Conservation (phyloP, 1,139 yeast species). For the Candida sanyaensis region DNA sequence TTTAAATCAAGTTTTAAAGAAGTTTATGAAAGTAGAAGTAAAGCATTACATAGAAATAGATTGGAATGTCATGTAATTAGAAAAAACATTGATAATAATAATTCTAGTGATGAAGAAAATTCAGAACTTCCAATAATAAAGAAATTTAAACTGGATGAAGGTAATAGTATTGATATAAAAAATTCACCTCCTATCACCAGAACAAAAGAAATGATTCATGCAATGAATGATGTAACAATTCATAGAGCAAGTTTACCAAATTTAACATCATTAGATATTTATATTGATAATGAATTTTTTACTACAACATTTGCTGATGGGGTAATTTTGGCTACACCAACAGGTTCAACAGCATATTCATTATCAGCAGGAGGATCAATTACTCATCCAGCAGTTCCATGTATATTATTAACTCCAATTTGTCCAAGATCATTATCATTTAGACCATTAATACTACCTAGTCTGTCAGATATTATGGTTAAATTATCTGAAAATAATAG, state of each 20-base stretch:
- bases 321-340: constrained; percentile 80
- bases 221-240: constrained; percentile 87
- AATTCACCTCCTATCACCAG: constrained; percentile 11
- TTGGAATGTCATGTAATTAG: constrained; percentile 73
- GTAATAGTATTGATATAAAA: background rate
- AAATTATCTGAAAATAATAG: constrained; percentile 56
- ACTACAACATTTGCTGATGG: constrained; percentile 96
- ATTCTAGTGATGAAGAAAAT: background rate
- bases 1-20: constrained; percentile 60
- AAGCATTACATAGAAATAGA: constrained; percentile 74
- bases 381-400: constrained; percentile 84
- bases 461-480: constrained; percentile 67
- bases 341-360: constrained; percentile 95
- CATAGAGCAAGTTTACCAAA: constrained; percentile 92
- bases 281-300: constrained; percentile 75
- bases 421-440: constrained; percentile 88
- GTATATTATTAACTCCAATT: constrained; percentile 82
- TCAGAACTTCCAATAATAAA: background rate
- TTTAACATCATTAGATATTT: constrained; percentile 77
- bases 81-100: constrained; percentile 14
- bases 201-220: constrained; percentile 50
- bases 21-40: constrained; percentile 68
- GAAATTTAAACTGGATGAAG: background rate
- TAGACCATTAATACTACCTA: constrained; percentile 81
- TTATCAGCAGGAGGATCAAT: constrained; percentile 90